Conservation (phyloP, 2,329 filamentous ascomycete genomes). For the Aspergillus pseudonomiae region DNA sequence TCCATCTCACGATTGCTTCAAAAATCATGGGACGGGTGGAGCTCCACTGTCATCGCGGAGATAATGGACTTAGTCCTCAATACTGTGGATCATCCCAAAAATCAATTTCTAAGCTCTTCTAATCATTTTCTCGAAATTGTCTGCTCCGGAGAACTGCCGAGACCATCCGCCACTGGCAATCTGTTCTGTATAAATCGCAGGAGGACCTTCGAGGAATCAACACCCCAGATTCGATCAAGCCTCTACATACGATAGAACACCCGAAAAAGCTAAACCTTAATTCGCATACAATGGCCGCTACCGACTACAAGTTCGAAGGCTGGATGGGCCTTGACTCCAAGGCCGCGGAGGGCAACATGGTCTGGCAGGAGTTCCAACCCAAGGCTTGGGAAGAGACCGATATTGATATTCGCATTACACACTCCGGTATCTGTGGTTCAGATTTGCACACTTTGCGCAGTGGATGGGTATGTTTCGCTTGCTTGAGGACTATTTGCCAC, state of each 20-base stretch:
- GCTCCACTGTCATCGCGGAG: conserved; percentile 10
- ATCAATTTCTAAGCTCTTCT: conserved; percentile 9
- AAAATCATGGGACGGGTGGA: neutral
- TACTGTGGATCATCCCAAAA: neutral
- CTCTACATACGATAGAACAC: neutral
- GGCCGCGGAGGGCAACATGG: conserved; percentile 56
- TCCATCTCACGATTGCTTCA: neutral
- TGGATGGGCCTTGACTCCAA: conserved; percentile 57
- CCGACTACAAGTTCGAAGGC: conserved; percentile 57
- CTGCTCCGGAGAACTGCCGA: neutral
- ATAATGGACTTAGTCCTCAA: conserved; percentile 5
- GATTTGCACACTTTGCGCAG: conserved; percentile 62
- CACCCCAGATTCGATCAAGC: neutral
- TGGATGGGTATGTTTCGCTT: conserved; percentile 39
- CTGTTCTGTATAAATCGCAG: conserved; percentile 7
- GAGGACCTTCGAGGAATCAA: conserved; percentile 16
- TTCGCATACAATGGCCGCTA: conserved; percentile 26
- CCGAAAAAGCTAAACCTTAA: neutral
- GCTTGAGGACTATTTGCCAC: neutral
- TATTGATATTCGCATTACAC: conserved; percentile 64
- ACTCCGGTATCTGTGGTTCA: conserved; percentile 67
- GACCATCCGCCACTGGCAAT: neutral
- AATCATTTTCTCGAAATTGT: neutral
- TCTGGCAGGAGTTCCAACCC: conserved; percentile 60
- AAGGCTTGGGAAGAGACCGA: conserved; percentile 68